phyloP scores from a whole-genome alignment of 2,329 filamentous ascomycete species.

The Lachnellula cervina region DNA sequence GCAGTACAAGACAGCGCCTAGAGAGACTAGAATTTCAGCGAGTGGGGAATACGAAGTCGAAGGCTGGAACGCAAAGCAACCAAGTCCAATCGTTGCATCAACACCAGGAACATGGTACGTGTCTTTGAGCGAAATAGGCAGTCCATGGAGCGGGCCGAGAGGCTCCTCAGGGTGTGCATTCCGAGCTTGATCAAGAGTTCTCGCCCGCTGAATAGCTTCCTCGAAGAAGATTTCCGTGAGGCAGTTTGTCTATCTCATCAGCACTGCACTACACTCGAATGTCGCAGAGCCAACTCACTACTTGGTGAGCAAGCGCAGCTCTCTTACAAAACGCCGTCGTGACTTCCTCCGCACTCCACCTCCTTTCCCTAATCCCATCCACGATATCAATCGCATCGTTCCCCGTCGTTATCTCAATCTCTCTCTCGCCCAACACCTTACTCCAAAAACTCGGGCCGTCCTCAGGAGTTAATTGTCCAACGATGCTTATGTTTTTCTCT shows the following conservation, averaged over 20 bases:
- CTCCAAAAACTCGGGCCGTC: neutral
- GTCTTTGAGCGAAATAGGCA: conserved; percentile 33
- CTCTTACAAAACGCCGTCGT: neutral
- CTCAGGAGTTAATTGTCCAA: neutral
- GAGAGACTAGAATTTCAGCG: conserved; percentile 51
- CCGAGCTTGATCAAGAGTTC: conserved; percentile 40
- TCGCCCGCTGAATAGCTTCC: conserved; percentile 39
- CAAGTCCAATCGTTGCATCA: conserved; percentile 52
- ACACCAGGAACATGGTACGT: conserved; percentile 49
- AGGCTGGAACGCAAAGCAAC: conserved; percentile 48
- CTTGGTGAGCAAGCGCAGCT: neutral
- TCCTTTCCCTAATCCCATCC: neutral
- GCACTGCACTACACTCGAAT: neutral
- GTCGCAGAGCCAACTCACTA: neutral
- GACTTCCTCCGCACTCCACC: neutral
- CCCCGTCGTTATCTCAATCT: neutral
- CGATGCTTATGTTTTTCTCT: neutral
- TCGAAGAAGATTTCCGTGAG: conserved; percentile 45
- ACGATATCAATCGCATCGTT: neutral
- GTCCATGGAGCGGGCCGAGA: conserved; percentile 37
- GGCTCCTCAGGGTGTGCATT: conserved; percentile 33
- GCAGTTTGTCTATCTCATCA: conserved; percentile 35
- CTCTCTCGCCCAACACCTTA: neutral
- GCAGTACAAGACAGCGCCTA: conserved; percentile 63
- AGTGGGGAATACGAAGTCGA: conserved; percentile 50